Percentiles rank a stretch among this genome's conserved stretches.
Evolutionary conservation across 2,329 filamentous ascomycete species (phyloP).

Genomic region (Botrytis elliptica): DNA sequence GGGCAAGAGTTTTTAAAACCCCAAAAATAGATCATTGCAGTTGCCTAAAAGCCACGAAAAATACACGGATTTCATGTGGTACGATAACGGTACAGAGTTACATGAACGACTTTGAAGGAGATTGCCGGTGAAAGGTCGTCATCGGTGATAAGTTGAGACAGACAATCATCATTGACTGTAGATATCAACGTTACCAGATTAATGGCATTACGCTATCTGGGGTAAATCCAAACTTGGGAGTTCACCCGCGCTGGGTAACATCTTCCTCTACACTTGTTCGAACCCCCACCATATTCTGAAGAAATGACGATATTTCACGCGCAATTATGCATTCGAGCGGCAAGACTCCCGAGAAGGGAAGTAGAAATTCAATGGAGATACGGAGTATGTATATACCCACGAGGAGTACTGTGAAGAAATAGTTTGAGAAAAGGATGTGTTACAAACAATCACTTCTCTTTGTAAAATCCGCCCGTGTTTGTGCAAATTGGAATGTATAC

Average conservation of each 20-base stretch:
- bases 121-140: neutral
- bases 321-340: neutral
- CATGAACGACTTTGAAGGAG: neutral
- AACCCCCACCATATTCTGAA: neutral
- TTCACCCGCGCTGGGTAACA: neutral
- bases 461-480: neutral
- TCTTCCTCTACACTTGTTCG: neutral
- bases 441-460: neutral
- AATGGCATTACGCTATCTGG: neutral
- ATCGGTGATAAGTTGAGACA: neutral
- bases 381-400: constrained; percentile 1
- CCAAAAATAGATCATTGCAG: constrained; percentile 4
- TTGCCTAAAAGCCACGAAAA: neutral
- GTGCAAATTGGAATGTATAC: neutral
- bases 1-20: no score
- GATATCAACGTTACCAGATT: neutral
- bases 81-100: constrained; percentile 10
- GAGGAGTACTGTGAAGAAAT: neutral
- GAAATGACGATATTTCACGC: neutral
- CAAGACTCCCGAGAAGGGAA: neutral
- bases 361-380: constrained; percentile 3
- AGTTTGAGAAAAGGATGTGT: neutral
- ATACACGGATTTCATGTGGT: neutral
- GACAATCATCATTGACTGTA: neutral
- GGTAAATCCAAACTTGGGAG: neutral